A percentile compares a stretch with the other conserved stretches of the same genome.
Evolutionary conservation across 2,329 filamentous ascomycete species (phyloP).

Genomic region (Aureobasidium melanogenum): DNA sequence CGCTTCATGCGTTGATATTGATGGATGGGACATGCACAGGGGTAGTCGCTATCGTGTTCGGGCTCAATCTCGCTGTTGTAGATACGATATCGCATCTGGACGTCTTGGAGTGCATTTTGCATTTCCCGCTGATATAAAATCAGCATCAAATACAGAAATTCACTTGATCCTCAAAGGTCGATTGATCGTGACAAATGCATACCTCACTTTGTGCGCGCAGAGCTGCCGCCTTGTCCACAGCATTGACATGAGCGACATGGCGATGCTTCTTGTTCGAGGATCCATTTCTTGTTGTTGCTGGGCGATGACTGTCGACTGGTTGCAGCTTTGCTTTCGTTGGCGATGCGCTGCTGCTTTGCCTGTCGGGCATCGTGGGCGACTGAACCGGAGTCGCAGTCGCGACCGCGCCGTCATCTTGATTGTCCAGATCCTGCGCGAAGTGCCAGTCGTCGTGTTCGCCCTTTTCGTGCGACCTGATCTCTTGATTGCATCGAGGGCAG

Average conservation of each 20-base stretch:
- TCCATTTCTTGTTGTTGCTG: not conserved
- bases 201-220: slow-evolving; percentile 34
- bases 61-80: slow-evolving; percentile 41
- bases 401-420: slow-evolving; percentile 19
- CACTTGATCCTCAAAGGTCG: too few species aligned
- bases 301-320: not conserved
- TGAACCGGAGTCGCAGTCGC: not conserved
- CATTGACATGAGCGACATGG: slow-evolving; percentile 25
- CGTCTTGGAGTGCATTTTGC: slow-evolving; percentile 32
- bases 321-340: not conserved
- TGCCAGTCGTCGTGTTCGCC: slow-evolving; percentile 84
- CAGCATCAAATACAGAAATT: not conserved
- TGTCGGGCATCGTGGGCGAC: not conserved
- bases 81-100: slow-evolving; percentile 32
- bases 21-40: slow-evolving; percentile 34
- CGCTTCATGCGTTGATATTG: slow-evolving; percentile 30
- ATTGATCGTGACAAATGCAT: not conserved
- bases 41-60: slow-evolving; percentile 35
- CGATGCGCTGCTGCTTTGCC: not conserved
- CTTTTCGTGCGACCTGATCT: slow-evolving; percentile 31
- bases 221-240: slow-evolving; percentile 30
- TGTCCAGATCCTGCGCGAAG: slow-evolving; percentile 72
- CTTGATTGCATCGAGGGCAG: not conserved
- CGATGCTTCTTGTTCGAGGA: slow-evolving; percentile 18
- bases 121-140: slow-evolving; percentile 30